These are phyloP conservation scores for Apophysomyces elegans DNA, from an alignment of 371 early-diverging fungal species.

Conservation along the genomic window DNA sequence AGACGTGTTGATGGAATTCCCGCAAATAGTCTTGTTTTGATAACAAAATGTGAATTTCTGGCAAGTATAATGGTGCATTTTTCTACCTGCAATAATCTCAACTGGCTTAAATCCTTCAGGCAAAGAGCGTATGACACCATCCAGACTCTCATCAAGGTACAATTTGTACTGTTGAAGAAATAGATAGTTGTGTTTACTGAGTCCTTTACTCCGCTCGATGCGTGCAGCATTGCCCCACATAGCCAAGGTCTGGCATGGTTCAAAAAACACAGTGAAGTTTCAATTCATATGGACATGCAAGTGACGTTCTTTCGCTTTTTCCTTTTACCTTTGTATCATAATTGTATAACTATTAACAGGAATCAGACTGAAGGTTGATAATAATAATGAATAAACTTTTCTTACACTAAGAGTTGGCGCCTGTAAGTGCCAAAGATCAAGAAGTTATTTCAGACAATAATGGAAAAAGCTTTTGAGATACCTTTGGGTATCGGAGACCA, in stretches of 20 bases:
- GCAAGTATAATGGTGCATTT: no score
- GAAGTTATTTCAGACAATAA: not conserved
- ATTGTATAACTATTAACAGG: constrained; percentile 32
- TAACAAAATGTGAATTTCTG: not conserved
- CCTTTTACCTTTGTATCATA: constrained; percentile 28
- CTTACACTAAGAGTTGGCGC: constrained; percentile 52
- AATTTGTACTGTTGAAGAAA: constrained; percentile 59
- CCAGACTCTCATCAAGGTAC: constrained; percentile 54
- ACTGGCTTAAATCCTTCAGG: constrained; percentile 53
- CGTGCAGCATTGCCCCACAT: constrained; percentile 51
- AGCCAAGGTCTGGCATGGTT: constrained; percentile 28
- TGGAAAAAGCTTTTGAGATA: constrained; percentile 11
- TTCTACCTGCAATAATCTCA: constrained; percentile 48
- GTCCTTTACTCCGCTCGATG: constrained; percentile 24
- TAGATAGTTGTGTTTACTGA: constrained; percentile 23
- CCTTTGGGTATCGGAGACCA: constrained; percentile 47
- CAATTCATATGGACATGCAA: not conserved
- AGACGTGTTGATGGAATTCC: constrained; percentile 52
- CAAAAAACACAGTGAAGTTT: not conserved
- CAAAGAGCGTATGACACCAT: constrained; percentile 43
- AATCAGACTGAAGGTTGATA: not conserved
- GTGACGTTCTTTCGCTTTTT: not conserved
- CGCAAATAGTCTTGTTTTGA: constrained; percentile 48
- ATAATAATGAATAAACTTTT: not conserved
- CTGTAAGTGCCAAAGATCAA: constrained; percentile 16